Evolutionary conservation across 352 stramenopile genomes (phyloP).

Genomic region (Phytophthora nicotianae): DNA sequence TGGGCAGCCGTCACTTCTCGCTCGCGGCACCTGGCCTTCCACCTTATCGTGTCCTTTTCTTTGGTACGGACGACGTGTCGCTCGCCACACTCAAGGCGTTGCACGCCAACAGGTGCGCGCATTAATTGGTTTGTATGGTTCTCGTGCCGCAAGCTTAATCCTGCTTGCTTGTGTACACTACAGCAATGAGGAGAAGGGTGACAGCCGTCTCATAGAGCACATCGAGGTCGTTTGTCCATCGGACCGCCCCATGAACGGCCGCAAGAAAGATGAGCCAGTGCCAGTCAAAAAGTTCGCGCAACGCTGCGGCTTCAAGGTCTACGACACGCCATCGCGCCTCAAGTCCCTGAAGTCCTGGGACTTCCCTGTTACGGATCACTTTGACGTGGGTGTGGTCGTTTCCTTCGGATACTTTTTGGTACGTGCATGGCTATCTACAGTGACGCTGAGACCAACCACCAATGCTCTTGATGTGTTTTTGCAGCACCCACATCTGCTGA

Average conservation of each 20-base stretch:
- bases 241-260: constrained; percentile 72
- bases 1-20: constrained; percentile 33
- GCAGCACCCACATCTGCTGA: constrained; percentile 79
- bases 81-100: constrained; percentile 74
- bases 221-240: constrained; percentile 84
- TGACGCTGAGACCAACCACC: constrained; percentile 1
- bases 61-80: constrained; percentile 86
- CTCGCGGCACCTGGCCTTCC: constrained; percentile 31
- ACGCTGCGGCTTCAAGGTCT: constrained; percentile 58
- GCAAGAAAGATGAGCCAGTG: constrained; percentile 66
- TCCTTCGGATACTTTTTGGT: constrained; percentile 89
- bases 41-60: constrained; percentile 79
- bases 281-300: constrained; percentile 79
- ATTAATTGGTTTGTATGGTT: constrained; percentile 10
- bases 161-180: background rate
- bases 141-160: constrained; percentile 1
- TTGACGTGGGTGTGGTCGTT: constrained; percentile 89
- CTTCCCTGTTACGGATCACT: constrained; percentile 47
- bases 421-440: constrained; percentile 20
- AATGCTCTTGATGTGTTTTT: constrained; percentile 11
- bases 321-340: constrained; percentile 69
- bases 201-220: constrained; percentile 46
- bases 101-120: constrained; percentile 64
- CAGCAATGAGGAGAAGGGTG: constrained; percentile 35
- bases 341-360: constrained; percentile 85